These are phyloP conservation scores for Pleoardoris graminearum DNA, from an alignment of 2,329 filamentous ascomycete genomes.

Conservation along the genomic window DNA sequence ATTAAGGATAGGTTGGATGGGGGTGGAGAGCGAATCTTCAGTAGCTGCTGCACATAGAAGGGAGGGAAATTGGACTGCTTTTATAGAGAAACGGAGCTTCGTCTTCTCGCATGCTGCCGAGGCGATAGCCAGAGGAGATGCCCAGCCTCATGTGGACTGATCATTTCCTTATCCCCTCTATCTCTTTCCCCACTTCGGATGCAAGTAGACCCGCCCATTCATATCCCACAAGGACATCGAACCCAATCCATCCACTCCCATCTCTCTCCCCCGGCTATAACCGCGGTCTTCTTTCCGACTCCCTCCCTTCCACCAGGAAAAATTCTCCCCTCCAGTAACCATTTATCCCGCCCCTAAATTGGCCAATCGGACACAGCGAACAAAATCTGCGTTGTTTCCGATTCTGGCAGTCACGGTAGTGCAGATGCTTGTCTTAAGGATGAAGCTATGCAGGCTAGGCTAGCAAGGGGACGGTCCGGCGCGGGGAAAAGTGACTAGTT, in stretches of 20 bases:
- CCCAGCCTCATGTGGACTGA: not conserved
- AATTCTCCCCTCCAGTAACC: not conserved
- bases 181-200: not conserved
- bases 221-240: not conserved
- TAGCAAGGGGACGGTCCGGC: not conserved
- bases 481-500: constrained; percentile 6
- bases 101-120: not conserved
- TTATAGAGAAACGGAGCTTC: not conserved
- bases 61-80: not conserved
- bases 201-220: not conserved
- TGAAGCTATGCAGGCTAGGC: not conserved
- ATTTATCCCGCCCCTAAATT: not conserved
- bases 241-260: not conserved
- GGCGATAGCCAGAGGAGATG: not conserved
- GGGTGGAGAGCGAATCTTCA: not conserved
- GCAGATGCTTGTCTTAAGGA: not conserved
- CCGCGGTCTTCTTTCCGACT: not conserved
- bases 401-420: too few relatives aligned
- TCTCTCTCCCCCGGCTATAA: not conserved
- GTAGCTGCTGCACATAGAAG: not conserved
- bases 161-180: not conserved
- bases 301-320: not conserved
- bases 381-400: too few relatives aligned
- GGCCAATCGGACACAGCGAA: too few relatives aligned
- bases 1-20: not conserved